phyloP scores from a whole-genome alignment of 768 basidiomycete species.

The Trametes cinnabarina region DNA sequence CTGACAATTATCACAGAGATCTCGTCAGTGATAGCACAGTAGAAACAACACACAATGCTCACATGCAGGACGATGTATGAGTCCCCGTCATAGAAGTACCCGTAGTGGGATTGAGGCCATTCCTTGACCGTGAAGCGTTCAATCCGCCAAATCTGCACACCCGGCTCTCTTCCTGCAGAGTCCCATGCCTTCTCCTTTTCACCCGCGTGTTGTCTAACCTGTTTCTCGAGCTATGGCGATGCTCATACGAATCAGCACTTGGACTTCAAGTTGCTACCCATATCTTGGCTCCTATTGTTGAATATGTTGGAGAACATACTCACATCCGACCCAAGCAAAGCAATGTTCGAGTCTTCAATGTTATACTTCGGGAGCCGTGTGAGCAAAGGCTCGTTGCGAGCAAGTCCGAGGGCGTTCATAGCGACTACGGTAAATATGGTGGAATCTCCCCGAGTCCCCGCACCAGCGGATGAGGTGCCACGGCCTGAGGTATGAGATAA shows the following conservation, averaged over 20 bases:
- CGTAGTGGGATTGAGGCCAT: conserved; percentile 51
- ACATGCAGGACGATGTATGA: conserved; percentile 66
- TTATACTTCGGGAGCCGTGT: conserved; percentile 51
- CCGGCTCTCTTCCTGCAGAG: conserved; percentile 41
- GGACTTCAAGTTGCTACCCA: too few relatives aligned
- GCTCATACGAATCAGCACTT: neutral
- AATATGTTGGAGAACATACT: conserved; percentile 23
- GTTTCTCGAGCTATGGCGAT: conserved; percentile 50
- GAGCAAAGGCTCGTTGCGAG: neutral
- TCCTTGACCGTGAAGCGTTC: conserved; percentile 54
- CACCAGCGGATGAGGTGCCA: too few relatives aligned
- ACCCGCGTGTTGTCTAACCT: conserved; percentile 50
- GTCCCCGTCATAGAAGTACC: conserved; percentile 63
- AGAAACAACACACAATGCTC: too few relatives aligned
- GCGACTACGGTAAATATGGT: neutral
- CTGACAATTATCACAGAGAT: conserved; percentile 30
- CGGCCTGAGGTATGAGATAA: neutral
- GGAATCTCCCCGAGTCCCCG: too few relatives aligned
- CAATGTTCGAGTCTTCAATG: conserved; percentile 63
- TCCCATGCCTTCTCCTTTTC: conserved; percentile 52
- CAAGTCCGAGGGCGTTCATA: neutral
- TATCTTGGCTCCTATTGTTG: too few relatives aligned
- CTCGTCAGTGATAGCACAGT: neutral
- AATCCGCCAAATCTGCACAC: conserved; percentile 57
- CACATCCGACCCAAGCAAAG: conserved; percentile 62